Base-by-base conservation (phyloP, 2,329 filamentous ascomycete genomes). In the Macrophomina tecta region DNA sequence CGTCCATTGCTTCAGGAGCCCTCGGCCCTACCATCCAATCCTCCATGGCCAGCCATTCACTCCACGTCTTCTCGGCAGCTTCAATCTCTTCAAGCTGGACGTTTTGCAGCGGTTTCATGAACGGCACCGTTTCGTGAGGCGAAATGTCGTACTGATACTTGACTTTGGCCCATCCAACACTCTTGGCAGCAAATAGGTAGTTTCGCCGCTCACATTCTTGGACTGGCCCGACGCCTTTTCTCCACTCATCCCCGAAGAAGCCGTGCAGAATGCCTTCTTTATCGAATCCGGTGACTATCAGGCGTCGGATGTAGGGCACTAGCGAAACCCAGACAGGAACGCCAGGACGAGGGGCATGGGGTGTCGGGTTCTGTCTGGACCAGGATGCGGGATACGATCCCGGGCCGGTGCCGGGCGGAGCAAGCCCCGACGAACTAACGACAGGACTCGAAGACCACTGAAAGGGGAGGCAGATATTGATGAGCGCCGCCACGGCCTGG, bases 21-120 rank as follows among this genome's bases (percentile, higher is more conserved):
- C 92, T 83, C 1, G 92, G 91, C 2, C 94, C 94, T n/a, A 97
- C 83, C 93, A 97, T 97, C 94, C 94, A 98, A 78, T 97, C 94
- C 78, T 97, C 93, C 92, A 97, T 96, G 12, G 92, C 92, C 38
- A 97, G 82, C 94, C 94, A 98, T 73, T 94, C 90, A 76, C 93
- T 96, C 95, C 95, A 99, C 68, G 86, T 89, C 69, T 87, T 86
- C 80, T 98, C 94, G 0, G 94, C 94, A 14, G 83, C 86, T 69
- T 91, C 87, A 69, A 98, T 92, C 81, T 98, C 95, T 28, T 88
- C 86, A 73, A 94, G 89, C 7, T 88, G 87, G 0, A 91, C 89
- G 65, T 89, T 87, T 73, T 91, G 89, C n/a, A 97, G 81, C 4
- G 94, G 93, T 70, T 89, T 89, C 72, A 98, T 82, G 76, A 97